phyloP scores from a whole-genome alignment of 306 rosid genomes.

The Geum urbanum region DNA sequence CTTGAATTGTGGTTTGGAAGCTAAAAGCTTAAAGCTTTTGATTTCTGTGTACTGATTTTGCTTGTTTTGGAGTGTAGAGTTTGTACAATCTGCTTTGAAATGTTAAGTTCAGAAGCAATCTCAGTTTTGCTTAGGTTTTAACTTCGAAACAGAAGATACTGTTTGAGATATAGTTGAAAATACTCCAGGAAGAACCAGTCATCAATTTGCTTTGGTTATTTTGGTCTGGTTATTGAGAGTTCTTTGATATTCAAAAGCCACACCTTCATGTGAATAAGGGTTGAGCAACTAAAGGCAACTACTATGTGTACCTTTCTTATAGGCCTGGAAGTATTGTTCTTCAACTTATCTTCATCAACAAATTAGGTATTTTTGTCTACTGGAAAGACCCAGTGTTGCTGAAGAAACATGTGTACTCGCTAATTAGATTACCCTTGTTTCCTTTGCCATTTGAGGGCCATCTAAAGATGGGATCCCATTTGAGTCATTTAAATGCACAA shows the following conservation, averaged over 20 bases:
- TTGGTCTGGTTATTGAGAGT: neutral
- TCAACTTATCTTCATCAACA: conserved; percentile 5
- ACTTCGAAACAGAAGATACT: neutral
- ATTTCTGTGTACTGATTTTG: neutral
- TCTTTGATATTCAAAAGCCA: neutral
- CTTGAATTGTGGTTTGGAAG: conserved; percentile 9
- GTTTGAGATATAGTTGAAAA: neutral
- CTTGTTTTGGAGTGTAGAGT: neutral
- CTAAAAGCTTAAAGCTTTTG: neutral
- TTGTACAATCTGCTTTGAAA: neutral
- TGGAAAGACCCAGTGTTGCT: neutral
- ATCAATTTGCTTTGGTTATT: too few species aligned
- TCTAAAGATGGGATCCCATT: neutral
- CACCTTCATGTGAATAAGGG: neutral
- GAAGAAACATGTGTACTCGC: neutral
- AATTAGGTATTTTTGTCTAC: conserved; percentile 11
- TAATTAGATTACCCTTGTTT: neutral
- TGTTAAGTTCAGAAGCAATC: neutral
- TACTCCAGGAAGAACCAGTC: too few species aligned
- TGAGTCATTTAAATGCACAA: conserved; percentile 5
- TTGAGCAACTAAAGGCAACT: neutral
- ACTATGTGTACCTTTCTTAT: neutral
- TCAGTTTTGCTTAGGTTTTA: neutral
- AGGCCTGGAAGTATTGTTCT: neutral
- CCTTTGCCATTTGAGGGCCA: neutral